phyloP scores from a whole-genome alignment of 2,329 filamentous ascomycete species.

The Nakataea oryzae region DNA sequence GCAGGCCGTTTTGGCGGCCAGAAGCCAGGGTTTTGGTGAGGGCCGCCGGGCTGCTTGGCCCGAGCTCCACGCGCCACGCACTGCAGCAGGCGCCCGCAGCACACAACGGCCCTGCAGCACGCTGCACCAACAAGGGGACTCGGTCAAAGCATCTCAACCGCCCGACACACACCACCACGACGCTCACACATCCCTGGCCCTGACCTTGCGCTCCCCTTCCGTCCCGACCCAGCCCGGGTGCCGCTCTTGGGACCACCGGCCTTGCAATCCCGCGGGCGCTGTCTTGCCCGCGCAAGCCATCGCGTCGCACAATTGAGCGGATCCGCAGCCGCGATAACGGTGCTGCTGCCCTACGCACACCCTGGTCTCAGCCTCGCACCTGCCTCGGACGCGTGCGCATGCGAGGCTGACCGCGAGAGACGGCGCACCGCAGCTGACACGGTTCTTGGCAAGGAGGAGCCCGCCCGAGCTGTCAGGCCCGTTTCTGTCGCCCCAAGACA shows the following conservation, averaged over 20 bases:
- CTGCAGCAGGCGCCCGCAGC: too few relatives aligned
- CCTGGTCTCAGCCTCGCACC: neutral
- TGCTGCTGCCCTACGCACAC: too few relatives aligned
- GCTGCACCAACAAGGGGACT: too few relatives aligned
- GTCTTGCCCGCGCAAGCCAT: neutral
- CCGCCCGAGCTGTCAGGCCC: neutral
- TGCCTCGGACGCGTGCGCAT: neutral
- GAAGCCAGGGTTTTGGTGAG: neutral
- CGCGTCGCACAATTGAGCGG: neutral
- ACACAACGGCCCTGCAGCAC: too few relatives aligned
- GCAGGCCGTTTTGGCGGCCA: too few relatives aligned
- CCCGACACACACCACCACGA: neutral
- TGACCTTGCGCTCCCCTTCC: neutral
- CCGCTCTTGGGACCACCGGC: neutral
- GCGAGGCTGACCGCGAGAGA: neutral
- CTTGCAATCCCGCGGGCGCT: neutral
- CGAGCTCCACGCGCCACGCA: conserved; percentile 1
- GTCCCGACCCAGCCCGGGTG: neutral
- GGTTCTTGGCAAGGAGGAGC: neutral
- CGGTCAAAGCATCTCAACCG: neutral
- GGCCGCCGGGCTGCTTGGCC: too few relatives aligned
- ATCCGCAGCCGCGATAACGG: neutral
- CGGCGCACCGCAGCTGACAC: too few relatives aligned
- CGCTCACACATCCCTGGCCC: neutral
- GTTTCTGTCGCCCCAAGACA: neutral